A percentile compares a stretch with the other conserved stretches of the same genome.
Conservation (phyloP, 371 early-diverging fungal species). For the Mortierella sp. region DNA sequence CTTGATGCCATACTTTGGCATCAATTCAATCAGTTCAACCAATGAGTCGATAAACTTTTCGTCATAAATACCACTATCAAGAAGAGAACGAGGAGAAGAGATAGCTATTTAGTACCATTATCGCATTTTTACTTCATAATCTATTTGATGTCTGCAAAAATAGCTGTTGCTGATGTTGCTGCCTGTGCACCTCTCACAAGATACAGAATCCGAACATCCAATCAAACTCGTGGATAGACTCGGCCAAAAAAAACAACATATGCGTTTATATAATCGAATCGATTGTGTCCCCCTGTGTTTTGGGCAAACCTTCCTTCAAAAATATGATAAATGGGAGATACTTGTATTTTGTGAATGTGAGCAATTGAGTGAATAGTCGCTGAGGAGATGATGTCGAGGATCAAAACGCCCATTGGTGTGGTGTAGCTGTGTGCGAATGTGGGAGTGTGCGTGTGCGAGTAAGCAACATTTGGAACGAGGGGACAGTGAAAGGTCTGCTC, state of each 20-base stretch:
- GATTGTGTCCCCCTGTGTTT: not conserved
- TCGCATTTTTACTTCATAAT: not conserved
- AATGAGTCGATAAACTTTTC: constrained; percentile 85
- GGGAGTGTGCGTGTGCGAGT: too few species aligned
- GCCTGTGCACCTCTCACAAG: not conserved
- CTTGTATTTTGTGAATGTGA: not conserved
- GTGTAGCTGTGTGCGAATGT: too few species aligned
- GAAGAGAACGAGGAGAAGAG: not conserved
- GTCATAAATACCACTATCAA: constrained; percentile 76
- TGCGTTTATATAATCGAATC: not conserved
- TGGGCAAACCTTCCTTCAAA: not conserved
- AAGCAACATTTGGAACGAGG: too few species aligned
- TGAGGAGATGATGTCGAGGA: not conserved
- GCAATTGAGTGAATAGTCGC: not conserved
- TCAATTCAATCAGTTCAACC: constrained; percentile 68
- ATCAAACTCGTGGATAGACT: not conserved
- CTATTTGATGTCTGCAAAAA: not conserved
- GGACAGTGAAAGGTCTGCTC: too few species aligned
- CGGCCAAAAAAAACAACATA: too few species aligned
- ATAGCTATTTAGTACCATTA: not conserved
- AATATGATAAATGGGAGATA: not conserved
- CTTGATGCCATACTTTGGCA: constrained; percentile 80
- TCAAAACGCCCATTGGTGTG: not conserved
- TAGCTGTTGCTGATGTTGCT: not conserved
- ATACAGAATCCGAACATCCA: not conserved